Percentiles rank a stretch among this genome's conserved stretches.
These are phyloP conservation scores for Colletotrichum coccodes DNA, from an alignment of 2,329 filamentous ascomycete genomes.

Conservation along the genomic window DNA sequence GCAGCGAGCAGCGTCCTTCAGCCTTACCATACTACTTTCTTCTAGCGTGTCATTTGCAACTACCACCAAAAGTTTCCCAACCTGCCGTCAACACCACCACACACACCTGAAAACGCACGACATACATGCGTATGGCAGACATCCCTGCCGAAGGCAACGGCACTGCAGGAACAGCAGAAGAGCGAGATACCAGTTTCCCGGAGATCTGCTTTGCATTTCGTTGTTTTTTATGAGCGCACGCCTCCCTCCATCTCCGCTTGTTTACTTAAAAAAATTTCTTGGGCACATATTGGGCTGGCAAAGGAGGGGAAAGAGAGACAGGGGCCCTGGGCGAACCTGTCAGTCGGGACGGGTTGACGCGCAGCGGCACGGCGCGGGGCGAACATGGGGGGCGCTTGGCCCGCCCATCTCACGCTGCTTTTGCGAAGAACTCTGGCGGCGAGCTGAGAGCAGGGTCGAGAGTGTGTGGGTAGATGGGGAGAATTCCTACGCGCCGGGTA, in stretches of 20 bases:
- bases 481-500: slow-evolving; percentile 19
- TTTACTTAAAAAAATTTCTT: slow-evolving; percentile 24
- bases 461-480: slow-evolving; percentile 8
- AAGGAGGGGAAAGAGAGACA: slow-evolving; percentile 16
- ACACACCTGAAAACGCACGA: slow-evolving; percentile 18
- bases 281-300: slow-evolving; percentile 32
- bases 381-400: slow-evolving; percentile 14
- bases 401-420: slow-evolving; percentile 52
- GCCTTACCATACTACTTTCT: slow-evolving; percentile 31
- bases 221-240: slow-evolving; percentile 19
- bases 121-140: slow-evolving; percentile 7
- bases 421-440: slow-evolving; percentile 36
- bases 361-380: slow-evolving; percentile 39
- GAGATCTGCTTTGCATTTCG: slow-evolving; percentile 23
- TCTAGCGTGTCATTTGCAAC: slow-evolving; percentile 31
- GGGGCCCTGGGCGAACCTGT: slow-evolving; percentile 37
- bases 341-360: slow-evolving; percentile 37
- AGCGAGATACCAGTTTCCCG: slow-evolving; percentile 21
- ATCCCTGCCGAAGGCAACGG: slow-evolving; percentile 12
- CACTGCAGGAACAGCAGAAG: slow-evolving; percentile 30
- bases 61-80: slow-evolving; percentile 17
- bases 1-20: slow-evolving; percentile 1
- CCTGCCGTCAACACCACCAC: not conserved
- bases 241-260: slow-evolving; percentile 26
- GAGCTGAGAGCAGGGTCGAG: slow-evolving; percentile 37